These are phyloP conservation scores for Hordeum pubiflorum DNA, from an alignment of 202 grass and related monocot genomes.

Conservation along the genomic window DNA sequence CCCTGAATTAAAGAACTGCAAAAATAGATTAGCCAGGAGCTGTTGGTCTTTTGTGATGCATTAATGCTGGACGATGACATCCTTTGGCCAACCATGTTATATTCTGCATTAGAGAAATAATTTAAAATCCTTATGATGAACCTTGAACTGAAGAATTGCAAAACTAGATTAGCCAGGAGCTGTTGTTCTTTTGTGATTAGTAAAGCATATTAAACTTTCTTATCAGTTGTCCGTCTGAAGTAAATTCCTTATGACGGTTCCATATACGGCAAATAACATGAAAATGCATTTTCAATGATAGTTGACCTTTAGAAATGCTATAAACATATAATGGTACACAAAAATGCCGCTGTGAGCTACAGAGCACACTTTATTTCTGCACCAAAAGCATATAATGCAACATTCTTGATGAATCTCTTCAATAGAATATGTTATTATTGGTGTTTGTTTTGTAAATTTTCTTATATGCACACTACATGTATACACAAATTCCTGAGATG, in stretches of 20 bases:
- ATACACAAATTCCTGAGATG: neutral
- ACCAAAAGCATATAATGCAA: neutral
- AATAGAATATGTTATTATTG: neutral
- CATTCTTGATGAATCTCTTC: neutral
- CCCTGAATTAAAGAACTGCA: neutral
- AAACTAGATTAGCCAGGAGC: neutral
- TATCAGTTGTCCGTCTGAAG: neutral
- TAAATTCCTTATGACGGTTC: neutral
- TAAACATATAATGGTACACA: constrained; percentile 5
- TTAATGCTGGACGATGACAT: neutral
- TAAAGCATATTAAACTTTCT: neutral
- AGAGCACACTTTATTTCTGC: neutral
- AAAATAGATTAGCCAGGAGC: neutral
- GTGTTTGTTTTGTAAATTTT: neutral
- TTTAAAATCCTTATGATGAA: neutral
- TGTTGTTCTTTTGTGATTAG: neutral
- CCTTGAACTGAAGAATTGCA: neutral
- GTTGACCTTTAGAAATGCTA: neutral
- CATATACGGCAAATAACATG: neutral
- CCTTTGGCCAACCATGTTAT: neutral
- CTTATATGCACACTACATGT: neutral
- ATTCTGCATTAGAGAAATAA: neutral
- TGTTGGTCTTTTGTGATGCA: neutral
- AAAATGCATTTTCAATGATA: neutral
- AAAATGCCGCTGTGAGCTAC: neutral